These are phyloP conservation scores for Saprolegnia diclina DNA, from an alignment of 352 stramenopile genomes.

Conservation along the genomic window DNA sequence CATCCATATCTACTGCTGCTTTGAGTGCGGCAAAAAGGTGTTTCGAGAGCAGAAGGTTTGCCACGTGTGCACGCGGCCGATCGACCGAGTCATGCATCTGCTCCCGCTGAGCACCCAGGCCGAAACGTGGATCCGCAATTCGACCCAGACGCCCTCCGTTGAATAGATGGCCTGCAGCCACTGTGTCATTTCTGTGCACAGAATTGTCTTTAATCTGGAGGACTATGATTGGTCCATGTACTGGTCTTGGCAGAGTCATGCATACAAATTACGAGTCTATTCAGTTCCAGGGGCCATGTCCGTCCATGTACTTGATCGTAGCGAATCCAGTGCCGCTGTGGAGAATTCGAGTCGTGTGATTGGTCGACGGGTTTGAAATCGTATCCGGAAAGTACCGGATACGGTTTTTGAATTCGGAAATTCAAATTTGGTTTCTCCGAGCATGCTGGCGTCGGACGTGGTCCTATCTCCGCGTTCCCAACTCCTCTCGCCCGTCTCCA, in stretches of 20 bases:
- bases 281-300: too few relatives aligned
- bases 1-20: conserved; percentile 79
- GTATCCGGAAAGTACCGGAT: neutral
- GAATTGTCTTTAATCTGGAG: too few relatives aligned
- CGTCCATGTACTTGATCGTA: too few relatives aligned
- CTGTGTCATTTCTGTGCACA: too few relatives aligned
- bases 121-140: neutral
- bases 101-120: conserved; percentile 44
- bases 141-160: neutral
- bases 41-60: conserved; percentile 46
- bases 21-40: conserved; percentile 65
- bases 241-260: too few relatives aligned
- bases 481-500: conserved; percentile 18
- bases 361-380: too few relatives aligned
- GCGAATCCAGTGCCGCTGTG: too few relatives aligned
- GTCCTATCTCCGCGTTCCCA: conserved; percentile 11
- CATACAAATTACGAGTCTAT: too few relatives aligned
- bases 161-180: neutral
- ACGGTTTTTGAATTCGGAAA: conserved; percentile 25
- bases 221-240: too few relatives aligned
- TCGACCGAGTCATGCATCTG: conserved; percentile 65
- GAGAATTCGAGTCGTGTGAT: too few relatives aligned
- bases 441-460: conserved; percentile 6
- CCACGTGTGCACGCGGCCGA: conserved; percentile 70
- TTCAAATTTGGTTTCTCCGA: neutral